Conservation (phyloP, 352 stramenopile genomes). For the Plasmopara muralis region DNA sequence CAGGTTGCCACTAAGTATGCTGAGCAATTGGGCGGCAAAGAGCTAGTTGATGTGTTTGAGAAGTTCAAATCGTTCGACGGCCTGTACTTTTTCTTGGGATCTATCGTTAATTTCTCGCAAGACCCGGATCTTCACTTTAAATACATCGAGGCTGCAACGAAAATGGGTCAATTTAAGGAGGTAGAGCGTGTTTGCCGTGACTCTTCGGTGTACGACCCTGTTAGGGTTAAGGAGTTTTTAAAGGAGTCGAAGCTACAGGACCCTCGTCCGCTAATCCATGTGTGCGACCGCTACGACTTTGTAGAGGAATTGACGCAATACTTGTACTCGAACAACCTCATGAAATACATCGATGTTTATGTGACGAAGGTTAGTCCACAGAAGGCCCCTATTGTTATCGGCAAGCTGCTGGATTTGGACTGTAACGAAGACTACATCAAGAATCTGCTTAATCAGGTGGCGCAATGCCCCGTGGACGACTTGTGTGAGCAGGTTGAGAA, state of each 20-base stretch:
- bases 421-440: constrained; percentile 99
- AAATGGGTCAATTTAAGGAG: constrained; percentile 99
- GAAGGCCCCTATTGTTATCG: constrained; percentile 98
- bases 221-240: constrained; percentile 99
- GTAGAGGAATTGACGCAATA: constrained; percentile 99
- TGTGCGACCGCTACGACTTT: constrained; percentile 99
- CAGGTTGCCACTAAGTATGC: constrained; percentile 95
- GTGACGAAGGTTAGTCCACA: constrained; percentile 95
- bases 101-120: constrained; percentile 98
- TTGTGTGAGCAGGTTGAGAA: constrained; percentile 98
- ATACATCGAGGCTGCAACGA: constrained; percentile 99
- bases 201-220: constrained; percentile 98
- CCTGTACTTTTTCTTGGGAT: constrained; percentile 98
- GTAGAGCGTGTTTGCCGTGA: constrained; percentile 99
- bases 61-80: constrained; percentile 98
- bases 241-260: constrained; percentile 99
- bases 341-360: constrained; percentile 99
- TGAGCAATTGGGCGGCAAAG: constrained; percentile 88
- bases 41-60: constrained; percentile 99
- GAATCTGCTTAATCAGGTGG: constrained; percentile 97
- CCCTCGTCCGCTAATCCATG: constrained; percentile 98
- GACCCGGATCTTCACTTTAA: constrained; percentile 99
- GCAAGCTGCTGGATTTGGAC: constrained; percentile 97
- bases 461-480: constrained; percentile 93
- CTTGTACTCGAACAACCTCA: constrained; percentile 98